Base-by-base conservation (phyloP, 352 stramenopile species). In the Phytophthora lateralis region DNA sequence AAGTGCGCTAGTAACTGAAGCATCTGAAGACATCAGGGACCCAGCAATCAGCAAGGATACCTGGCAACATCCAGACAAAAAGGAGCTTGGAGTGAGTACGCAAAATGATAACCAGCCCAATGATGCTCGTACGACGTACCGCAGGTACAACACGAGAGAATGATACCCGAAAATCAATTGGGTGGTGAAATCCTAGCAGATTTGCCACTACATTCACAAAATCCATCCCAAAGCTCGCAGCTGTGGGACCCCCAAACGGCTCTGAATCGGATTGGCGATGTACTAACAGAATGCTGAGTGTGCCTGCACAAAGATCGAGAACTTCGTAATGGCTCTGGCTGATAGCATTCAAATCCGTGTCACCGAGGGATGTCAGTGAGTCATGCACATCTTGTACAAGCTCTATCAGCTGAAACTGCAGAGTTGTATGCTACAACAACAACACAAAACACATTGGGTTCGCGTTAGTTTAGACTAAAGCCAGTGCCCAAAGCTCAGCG, bases 401-500 rank as follows among this genome's bases (percentile, higher is more conserved):
- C 56, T 80, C 71, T 43, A 80, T 60, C 14, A 85, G 3, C 24
- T 81, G 69, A 55, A 63, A 71, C 41, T 71, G 63, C 32, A 88
- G 34, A 15, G 71, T 69, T 2, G 75, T 85, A 47, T 85, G 73
- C 78, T 88, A 42, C 10, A 44, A 32, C 4, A 44, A 32, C 4
- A 35, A 34, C 2, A 27, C 15, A 21, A 20, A 54, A 34, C n/a
- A 38, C 12, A 15, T 15, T 37, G 12, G 30, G 30, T 4, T 37
- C 30, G 30, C 9, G 30, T 37, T 37, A 37, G 30, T 10, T 11
- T 37, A 37, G 26, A 30, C 26, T 30, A 30, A 30, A 8, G 3
- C 6, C 26, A 37, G 30, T 37, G 30, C 8, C 30, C 30, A 15
- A 37, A 15, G 30, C 30, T 15, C 30, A 5, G 30, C 1, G 30